Evolutionary conservation across 2,329 filamentous ascomycete species (phyloP).

Genomic region (Chrysoporthe austroafricana): DNA sequence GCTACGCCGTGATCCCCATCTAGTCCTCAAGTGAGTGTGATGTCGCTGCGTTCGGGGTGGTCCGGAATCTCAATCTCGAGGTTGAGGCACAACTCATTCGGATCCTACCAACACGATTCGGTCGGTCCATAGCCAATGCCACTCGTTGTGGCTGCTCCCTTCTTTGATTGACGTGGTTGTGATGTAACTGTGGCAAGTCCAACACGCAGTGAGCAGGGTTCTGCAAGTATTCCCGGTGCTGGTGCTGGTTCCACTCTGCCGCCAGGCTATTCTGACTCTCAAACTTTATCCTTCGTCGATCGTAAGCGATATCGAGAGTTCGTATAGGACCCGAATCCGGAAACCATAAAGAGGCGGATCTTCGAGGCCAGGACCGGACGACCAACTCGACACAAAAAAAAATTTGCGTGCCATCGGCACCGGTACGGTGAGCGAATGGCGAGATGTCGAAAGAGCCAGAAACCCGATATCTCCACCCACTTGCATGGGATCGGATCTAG

Average conservation of each 20-base stretch:
- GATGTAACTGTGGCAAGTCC: conserved; percentile 17
- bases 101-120: background rate
- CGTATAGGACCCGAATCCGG: background rate
- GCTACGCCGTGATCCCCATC: background rate
- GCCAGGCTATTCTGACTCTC: background rate
- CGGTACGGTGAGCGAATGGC: conserved; percentile 13
- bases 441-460: conserved; percentile 13
- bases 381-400: background rate
- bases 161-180: conserved; percentile 9
- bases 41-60: background rate
- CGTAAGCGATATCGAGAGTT: background rate
- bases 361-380: background rate
- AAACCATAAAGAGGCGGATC: background rate
- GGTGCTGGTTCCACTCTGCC: background rate
- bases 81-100: background rate
- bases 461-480: conserved; percentile 17
- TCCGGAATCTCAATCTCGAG: background rate
- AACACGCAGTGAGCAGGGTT: background rate
- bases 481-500: conserved; percentile 22
- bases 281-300: background rate
- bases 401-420: background rate
- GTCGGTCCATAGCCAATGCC: background rate
- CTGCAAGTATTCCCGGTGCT: background rate
- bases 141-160: background rate
- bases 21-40: background rate